These are phyloP conservation scores for Tardiomyces blankii DNA, from an alignment of 1,139 yeast species.

Conservation along the genomic window DNA sequence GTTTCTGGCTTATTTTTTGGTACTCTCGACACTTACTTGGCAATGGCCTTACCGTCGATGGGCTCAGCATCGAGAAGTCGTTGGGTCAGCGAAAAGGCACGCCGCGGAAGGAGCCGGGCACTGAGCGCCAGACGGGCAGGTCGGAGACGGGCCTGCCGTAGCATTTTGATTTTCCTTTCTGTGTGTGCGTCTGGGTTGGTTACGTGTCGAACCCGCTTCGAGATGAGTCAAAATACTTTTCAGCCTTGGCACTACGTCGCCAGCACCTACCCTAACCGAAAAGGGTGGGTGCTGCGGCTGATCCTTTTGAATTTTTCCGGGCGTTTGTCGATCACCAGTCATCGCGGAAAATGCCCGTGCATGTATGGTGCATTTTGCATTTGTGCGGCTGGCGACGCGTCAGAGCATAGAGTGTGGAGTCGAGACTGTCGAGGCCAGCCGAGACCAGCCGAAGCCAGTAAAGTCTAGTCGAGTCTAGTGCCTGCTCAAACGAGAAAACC, in stretches of 20 bases:
- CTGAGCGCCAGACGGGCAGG: not conserved
- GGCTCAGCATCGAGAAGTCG: slow-evolving; percentile 20
- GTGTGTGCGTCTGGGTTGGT: not conserved
- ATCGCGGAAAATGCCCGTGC: too few relatives aligned
- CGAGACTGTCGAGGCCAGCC: too few relatives aligned
- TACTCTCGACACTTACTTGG: slow-evolving; percentile 35
- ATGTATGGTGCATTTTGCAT: too few relatives aligned
- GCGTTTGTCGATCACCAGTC: too few relatives aligned
- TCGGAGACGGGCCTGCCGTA: not conserved
- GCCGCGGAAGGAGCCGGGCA: slow-evolving; percentile 1
- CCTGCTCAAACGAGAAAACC: too few relatives aligned
- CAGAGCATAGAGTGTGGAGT: too few relatives aligned
- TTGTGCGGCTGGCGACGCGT: too few relatives aligned
- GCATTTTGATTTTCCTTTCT: not conserved
- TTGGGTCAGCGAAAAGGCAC: slow-evolving; percentile 6
- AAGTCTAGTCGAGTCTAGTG: too few relatives aligned
- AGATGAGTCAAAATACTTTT: not conserved
- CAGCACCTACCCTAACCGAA: not conserved
- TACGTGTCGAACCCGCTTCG: not conserved
- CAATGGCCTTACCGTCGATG: slow-evolving; percentile 66
- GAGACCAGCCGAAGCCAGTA: too few relatives aligned
- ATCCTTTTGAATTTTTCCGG: not conserved
- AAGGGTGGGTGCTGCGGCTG: not conserved
- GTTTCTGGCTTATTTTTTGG: too few relatives aligned
- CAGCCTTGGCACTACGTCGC: not conserved